Base-by-base conservation (phyloP, 2,329 filamentous ascomycete species). In the Fusarium clavum region DNA sequence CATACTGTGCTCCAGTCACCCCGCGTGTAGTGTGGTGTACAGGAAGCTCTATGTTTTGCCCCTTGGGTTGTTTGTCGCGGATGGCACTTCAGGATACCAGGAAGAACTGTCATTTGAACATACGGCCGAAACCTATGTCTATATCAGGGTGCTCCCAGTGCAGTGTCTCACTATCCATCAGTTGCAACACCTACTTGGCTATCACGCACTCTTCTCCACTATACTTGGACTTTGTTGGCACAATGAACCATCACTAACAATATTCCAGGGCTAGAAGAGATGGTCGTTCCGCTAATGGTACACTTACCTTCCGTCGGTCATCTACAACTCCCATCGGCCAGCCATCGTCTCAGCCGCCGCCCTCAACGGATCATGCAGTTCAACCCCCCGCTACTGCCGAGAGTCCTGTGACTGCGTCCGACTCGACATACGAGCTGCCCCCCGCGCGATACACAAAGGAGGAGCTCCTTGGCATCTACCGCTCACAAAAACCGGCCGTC, bases 381-480 rank as follows among this genome's bases (percentile, higher is more conserved):
- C 82, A 82, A 76, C 78, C 76, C 64, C 79, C 81, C 24, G 44
- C 54, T 70, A 51, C 73, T 52, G 62, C 71, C 61, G 77, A 85
- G 66, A 72, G 81, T 74, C 74, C 79, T 70, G 76, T 79, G 67
- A 77, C 41, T 57, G 55, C 47, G 20, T 55, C 65, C 40, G 48
- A 73, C 46, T 63, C 73, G 34, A 73, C 65, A 41, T 75, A 78
- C 61, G 80, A 82, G 45, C 48, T 75, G 29, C 79, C 82, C 73
- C 80, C 88, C 44, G 81, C 84, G 64, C 90, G 92, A 73, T 97
- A 97, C 80, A 89, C 89, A 69, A 93, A 91, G 79, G 92, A 94
- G 5, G 89, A 97, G 70, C 84, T 98, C 67, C 84, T 97, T 61
- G 88, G 90, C 59, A 87, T 97, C 71, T 95, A 89, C 80, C 88